A percentile compares a stretch with the other conserved stretches of the same genome.
Evolutionary conservation across 148 eudicot species (phyloP).

Genomic region (Diospyros kaki): DNA sequence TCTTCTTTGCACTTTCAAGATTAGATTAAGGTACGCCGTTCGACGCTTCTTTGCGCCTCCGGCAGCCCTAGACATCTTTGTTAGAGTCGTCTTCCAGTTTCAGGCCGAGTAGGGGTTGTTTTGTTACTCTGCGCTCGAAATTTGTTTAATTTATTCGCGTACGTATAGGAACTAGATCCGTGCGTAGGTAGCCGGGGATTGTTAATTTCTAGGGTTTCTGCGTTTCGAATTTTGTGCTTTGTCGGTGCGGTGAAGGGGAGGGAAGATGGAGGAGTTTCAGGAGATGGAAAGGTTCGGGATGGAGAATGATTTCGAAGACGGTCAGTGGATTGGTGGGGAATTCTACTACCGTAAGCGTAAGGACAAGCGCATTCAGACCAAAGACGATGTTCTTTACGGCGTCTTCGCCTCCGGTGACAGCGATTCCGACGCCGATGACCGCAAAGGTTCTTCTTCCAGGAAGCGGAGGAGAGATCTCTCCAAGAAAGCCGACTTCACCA

Average conservation of each 20-base stretch:
- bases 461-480: conserved; percentile 50
- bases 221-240: no score
- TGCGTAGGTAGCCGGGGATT: no score
- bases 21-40: no score
- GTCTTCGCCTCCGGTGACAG: conserved; percentile 53
- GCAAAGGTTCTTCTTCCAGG: conserved; percentile 33
- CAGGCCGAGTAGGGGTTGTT: no score
- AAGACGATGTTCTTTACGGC: conserved; percentile 72
- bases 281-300: conserved; percentile 69
- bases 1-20: no score
- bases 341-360: conserved; percentile 65
- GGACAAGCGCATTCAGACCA: conserved; percentile 60
- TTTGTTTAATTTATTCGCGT: no score
- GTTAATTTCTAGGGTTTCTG: no score
- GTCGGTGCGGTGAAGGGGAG: background rate
- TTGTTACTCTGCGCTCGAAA: no score
- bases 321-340: conserved; percentile 66
- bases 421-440: conserved; percentile 22
- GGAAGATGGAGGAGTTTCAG: conserved; percentile 73
- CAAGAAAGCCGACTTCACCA: conserved; percentile 56
- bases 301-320: conserved; percentile 81
- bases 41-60: no score
- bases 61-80: no score
- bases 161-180: no score
- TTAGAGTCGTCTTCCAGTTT: no score